Conservation (phyloP, 192 early-diverging fungal genomes). For the Spizellomyces sp. region DNA sequence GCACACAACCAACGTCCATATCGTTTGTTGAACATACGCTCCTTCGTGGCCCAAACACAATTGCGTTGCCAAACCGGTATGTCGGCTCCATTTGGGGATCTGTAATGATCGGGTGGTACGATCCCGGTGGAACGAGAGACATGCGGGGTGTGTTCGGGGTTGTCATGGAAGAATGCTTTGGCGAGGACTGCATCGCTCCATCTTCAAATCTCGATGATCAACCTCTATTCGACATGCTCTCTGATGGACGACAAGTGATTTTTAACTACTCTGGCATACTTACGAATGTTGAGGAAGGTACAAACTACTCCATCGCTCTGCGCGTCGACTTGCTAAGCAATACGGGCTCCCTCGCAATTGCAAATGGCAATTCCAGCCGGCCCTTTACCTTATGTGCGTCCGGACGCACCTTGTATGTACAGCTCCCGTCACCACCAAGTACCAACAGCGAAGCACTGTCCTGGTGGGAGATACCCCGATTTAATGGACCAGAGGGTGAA, state of each 20-base stretch:
- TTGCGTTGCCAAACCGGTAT: conserved; percentile 27
- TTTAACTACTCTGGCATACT: conserved; percentile 8
- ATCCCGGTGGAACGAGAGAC: background rate
- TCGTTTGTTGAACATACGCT: conserved; percentile 7
- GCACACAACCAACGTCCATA: background rate
- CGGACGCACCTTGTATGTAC: background rate
- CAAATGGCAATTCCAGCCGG: background rate
- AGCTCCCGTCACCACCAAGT: background rate
- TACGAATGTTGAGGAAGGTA: conserved; percentile 8
- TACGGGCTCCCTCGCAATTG: conserved; percentile 1
- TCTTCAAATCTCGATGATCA: background rate
- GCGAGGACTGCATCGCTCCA: conserved; percentile 4
- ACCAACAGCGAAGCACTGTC: background rate
- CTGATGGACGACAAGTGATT: background rate
- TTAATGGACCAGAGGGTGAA: background rate
- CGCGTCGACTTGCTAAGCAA: background rate
- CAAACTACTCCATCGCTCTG: background rate
- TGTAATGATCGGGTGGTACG: conserved; percentile 27
- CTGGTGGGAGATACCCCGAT: conserved; percentile 9
- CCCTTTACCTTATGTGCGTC: background rate
- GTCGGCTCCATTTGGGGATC: conserved; percentile 4
- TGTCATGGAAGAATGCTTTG: conserved; percentile 30
- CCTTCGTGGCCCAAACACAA: conserved; percentile 11
- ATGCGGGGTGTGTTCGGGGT: conserved; percentile 18
- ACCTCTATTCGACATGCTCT: background rate